These are phyloP conservation scores for Astrothelium macrocarpum DNA, from an alignment of 495 filamentous ascomycete genomes.

Conservation along the genomic window DNA sequence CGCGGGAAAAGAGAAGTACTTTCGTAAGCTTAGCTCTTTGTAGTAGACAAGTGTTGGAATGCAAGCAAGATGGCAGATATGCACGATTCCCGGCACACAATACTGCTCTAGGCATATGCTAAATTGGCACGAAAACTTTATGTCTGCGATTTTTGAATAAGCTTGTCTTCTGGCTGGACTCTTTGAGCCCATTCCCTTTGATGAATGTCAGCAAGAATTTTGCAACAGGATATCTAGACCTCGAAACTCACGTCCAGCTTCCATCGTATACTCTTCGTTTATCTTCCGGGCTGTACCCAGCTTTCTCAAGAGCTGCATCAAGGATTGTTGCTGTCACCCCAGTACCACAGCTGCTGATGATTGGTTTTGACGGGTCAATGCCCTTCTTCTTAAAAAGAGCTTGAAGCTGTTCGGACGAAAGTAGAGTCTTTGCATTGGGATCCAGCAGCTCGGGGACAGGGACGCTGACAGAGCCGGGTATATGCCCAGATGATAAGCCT, in stretches of 20 bases:
- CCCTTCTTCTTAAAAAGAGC: constrained; percentile 69
- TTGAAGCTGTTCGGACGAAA: constrained; percentile 59
- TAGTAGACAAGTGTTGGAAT: no score
- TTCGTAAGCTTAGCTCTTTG: no score
- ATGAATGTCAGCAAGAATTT: background rate
- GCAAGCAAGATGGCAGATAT: no score
- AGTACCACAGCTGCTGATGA: constrained; percentile 85
- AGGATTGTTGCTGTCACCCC: constrained; percentile 92
- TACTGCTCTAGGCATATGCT: no score
- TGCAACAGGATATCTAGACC: background rate
- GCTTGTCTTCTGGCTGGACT: constrained; percentile 16
- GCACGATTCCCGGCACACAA: no score
- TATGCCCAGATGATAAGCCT: constrained; percentile 78
- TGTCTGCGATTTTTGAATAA: no score
- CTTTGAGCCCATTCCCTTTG: constrained; percentile 23
- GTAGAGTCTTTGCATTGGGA: constrained; percentile 67
- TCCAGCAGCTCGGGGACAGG: constrained; percentile 74
- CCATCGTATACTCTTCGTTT: constrained; percentile 81
- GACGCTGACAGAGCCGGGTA: constrained; percentile 77
- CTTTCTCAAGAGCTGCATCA: constrained; percentile 74
- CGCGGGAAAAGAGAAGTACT: no score
- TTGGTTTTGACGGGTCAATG: constrained; percentile 69
- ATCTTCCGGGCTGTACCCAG: constrained; percentile 52
- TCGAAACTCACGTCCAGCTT: constrained; percentile 62
- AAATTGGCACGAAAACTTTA: no score